Conservation (phyloP, 2,329 filamentous ascomycete genomes). For the Nectriaceae sp. region DNA sequence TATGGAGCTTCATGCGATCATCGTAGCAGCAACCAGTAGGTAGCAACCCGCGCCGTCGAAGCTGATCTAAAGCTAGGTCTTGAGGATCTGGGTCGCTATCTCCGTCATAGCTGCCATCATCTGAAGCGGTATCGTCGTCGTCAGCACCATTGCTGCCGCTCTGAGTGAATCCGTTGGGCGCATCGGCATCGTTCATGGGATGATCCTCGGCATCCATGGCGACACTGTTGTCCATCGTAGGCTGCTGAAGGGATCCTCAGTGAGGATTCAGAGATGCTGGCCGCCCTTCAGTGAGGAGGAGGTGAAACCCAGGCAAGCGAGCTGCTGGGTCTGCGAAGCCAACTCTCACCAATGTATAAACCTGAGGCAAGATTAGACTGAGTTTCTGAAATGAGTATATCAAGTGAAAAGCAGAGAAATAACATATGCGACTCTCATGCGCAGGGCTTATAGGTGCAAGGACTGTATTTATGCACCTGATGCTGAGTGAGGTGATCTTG, state of each 20-base stretch:
- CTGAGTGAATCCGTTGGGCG: constrained; percentile 25
- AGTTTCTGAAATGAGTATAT: not conserved
- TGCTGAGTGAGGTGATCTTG: no score
- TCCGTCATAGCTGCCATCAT: constrained; percentile 37
- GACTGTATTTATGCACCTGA: no score
- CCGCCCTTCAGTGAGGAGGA: not conserved
- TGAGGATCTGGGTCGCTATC: constrained; percentile 39
- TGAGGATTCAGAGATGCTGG: not conserved
- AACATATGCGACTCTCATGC: not conserved
- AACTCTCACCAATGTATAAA: not conserved
- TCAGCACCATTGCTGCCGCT: constrained; percentile 24
- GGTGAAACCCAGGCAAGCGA: not conserved
- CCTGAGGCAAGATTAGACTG: constrained; percentile 1
- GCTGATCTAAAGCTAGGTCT: constrained; percentile 38
- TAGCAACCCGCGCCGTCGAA: constrained; percentile 51
- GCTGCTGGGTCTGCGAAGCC: not conserved
- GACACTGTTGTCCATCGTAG: constrained; percentile 10
- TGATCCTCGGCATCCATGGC: constrained; percentile 48
- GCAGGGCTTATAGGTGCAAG: not conserved
- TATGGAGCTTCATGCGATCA: constrained; percentile 92
- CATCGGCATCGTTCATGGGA: constrained; percentile 43
- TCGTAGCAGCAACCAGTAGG: constrained; percentile 87
- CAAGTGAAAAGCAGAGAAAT: not conserved
- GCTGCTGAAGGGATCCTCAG: not conserved
- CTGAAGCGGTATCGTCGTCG: constrained; percentile 36